Evolutionary conservation across 345 rosid species (phyloP), one percentile per base, ranked within the genome.

Genomic region (Acer negundo): DNA sequence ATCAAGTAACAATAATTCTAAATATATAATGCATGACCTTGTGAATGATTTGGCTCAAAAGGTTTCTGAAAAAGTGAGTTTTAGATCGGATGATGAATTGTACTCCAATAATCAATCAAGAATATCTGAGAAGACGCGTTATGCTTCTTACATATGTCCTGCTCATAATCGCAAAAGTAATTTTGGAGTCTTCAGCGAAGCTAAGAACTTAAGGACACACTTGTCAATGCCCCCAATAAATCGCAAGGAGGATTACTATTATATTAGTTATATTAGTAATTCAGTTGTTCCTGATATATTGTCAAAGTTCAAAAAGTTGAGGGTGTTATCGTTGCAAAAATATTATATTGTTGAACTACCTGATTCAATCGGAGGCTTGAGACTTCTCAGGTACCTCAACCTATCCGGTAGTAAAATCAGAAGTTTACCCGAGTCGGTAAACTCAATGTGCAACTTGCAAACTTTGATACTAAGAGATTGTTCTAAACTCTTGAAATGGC

Each of bases 401-500:
- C 67, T 79, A 5, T 79, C 77, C 1, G 0, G 49, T 31, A 77
- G 38, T 28, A 7, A 44, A 1, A 31, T 78, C 9, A 20, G 1
- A 63, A 19, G 8, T 0, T 70, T 78, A 38, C 75, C 75, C 11
- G 75, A 70, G 17, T 78, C 75, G 2, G 10, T 71, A 16, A 59
- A 47, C 8, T 28, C 70, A 22, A 62, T 78, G 26, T 78, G 24
- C 19, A 24, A 15, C 66, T 35, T 78, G 6, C 42, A 49, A 49
- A 78, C 63, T 9, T 38, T 78, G 70, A 35, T 49, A 11, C 40
- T 78, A 59, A 70, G 4, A 19, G 15, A 63, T 28, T 78, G 75
- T 23, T 0, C 0, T 20, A 9, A 7, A 47, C 70, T 78, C 20
- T n/a, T 2, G 3, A 20, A 59, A 28, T 22, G 64, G 70, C 80